Conservation (phyloP, 148 eudicot genomes). For the Rheum nobile region DNA sequence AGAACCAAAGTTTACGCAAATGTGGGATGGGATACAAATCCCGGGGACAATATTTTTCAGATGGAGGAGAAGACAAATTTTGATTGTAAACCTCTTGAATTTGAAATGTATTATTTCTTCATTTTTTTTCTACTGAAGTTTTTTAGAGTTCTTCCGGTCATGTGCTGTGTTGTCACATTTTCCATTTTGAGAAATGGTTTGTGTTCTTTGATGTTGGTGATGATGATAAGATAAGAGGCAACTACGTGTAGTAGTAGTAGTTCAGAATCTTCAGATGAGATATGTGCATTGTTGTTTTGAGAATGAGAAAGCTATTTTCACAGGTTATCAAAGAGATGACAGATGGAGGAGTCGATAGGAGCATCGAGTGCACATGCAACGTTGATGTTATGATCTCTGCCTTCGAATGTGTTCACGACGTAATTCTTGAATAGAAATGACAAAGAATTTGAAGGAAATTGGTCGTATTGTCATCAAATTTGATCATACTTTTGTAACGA, state of each 20-base stretch:
- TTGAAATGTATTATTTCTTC: background rate
- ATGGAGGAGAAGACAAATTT: constrained; percentile 49
- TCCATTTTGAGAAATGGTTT: background rate
- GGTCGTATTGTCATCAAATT: too few relatives aligned
- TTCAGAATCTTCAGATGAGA: too few relatives aligned
- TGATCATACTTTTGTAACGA: too few relatives aligned
- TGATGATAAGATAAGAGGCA: background rate
- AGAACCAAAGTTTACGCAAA: constrained; percentile 14
- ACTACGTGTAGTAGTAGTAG: too few relatives aligned
- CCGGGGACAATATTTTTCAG: constrained; percentile 43
- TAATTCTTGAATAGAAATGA: too few relatives aligned
- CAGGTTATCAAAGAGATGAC: constrained; percentile 9
- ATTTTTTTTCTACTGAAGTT: background rate
- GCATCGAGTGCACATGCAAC: constrained; percentile 14
- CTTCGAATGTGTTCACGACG: constrained; percentile 86
- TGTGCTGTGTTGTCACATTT: background rate
- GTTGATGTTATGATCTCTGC: constrained; percentile 72
- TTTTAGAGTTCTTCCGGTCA: background rate
- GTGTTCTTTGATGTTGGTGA: background rate
- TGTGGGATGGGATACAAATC: constrained; percentile 41
- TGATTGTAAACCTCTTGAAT: constrained; percentile 3
- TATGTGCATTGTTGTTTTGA: background rate
- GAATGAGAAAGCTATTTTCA: background rate
- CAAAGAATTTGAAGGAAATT: too few relatives aligned
- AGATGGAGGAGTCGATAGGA: constrained; percentile 13